Conservation (phyloP, 116 monocot genomes). For the Cymodocea nodosa region DNA sequence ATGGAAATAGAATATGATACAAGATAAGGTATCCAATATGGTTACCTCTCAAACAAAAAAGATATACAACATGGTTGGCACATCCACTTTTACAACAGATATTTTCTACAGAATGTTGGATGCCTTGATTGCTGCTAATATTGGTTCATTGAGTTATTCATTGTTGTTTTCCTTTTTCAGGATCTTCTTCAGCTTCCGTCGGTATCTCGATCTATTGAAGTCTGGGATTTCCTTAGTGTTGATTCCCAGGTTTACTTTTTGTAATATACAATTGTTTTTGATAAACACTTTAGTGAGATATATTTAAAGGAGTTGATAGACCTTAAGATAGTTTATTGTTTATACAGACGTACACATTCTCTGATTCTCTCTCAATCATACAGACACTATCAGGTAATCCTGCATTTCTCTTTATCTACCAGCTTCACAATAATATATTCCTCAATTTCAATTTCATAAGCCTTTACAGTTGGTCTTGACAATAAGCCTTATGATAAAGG, state of each 20-base stretch:
- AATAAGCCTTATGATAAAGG: constrained; percentile 39
- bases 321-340: not conserved
- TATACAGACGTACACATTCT: constrained; percentile 80
- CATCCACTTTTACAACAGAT: too few relatives aligned
- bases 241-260: constrained; percentile 77
- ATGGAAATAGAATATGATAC: too few relatives aligned
- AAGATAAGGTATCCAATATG: too few relatives aligned
- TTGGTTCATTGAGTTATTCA: not conserved
- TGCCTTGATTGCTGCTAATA: too few relatives aligned
- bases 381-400: constrained; percentile 67
- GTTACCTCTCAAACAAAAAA: too few relatives aligned
- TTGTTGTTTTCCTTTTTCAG: constrained; percentile 24
- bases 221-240: constrained; percentile 98
- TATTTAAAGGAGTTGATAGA: not conserved
- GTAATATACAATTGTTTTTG: not conserved
- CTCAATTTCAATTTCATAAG: not conserved
- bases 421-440: not conserved
- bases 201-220: constrained; percentile 80
- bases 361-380: constrained; percentile 84
- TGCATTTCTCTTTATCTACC: not conserved
- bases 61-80: too few relatives aligned
- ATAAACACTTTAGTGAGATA: not conserved
- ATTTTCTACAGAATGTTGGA: too few relatives aligned
- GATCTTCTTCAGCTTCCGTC: constrained; percentile 80
- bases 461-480: constrained; percentile 47